Conservation (phyloP, 768 basidiomycete genomes). For the Lactarius tabidus region DNA sequence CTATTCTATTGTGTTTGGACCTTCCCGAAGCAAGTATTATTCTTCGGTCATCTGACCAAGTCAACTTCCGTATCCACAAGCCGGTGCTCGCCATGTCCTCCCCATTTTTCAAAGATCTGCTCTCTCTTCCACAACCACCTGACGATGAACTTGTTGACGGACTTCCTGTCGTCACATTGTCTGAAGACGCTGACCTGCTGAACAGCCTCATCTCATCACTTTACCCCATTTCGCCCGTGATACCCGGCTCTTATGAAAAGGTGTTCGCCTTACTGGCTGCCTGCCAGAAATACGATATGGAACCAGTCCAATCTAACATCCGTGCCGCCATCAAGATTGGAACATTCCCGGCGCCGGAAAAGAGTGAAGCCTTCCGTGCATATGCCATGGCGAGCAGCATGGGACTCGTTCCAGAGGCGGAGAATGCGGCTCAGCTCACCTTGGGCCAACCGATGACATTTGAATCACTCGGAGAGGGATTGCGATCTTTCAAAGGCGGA, state of each 20-base stretch:
- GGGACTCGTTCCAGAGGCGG: neutral
- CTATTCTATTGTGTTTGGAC: no score
- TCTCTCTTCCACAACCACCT: conserved; percentile 29
- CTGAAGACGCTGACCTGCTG: no score
- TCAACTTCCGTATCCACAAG: conserved; percentile 32
- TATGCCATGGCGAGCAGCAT: neutral
- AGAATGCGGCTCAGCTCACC: neutral
- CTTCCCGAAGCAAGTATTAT: neutral
- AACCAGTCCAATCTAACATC: neutral
- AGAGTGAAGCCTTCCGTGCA: neutral
- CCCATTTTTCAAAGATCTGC: conserved; percentile 33
- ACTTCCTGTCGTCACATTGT: no score
- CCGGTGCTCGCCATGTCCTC: conserved; percentile 32
- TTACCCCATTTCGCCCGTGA: no score
- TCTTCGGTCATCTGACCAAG: no score
- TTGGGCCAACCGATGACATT: no score
- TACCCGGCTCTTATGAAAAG: no score
- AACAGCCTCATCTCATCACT: no score
- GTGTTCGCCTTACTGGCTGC: no score
- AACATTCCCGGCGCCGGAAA: neutral
- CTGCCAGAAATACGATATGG: conserved; percentile 24
- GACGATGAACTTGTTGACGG: no score
- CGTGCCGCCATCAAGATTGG: neutral
- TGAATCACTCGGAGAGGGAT: no score
- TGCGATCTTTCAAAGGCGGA: no score